Percentiles rank a stretch among this genome's conserved stretches.
Conservation (phyloP, 1,139 yeast species). For the Arxiozyma slooffiae region DNA sequence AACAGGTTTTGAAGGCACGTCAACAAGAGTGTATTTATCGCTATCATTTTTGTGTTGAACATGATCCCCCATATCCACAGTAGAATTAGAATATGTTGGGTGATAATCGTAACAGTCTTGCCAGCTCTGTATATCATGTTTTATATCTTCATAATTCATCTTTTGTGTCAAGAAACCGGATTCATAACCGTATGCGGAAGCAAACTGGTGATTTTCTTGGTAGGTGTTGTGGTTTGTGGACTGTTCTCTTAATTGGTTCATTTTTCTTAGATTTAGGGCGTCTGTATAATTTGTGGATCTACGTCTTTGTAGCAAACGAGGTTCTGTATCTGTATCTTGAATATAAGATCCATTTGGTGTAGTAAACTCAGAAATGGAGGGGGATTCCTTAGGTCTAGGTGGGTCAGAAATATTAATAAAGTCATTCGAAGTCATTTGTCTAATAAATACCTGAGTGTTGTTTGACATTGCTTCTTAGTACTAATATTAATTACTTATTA, state of each 20-base stretch:
- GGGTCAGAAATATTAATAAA: constrained; percentile 23
- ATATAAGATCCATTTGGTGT: constrained; percentile 4
- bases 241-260: not conserved
- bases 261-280: constrained; percentile 12
- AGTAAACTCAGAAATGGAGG: constrained; percentile 9
- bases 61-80: constrained; percentile 14
- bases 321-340: not conserved
- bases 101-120: constrained; percentile 2
- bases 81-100: not conserved
- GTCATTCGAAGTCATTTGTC: constrained; percentile 14
- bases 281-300: constrained; percentile 20
- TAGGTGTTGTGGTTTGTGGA: not conserved
- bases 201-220: constrained; percentile 1
- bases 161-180: not conserved
- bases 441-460: not conserved
- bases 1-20: not conserved
- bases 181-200: not conserved
- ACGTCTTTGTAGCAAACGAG: constrained; percentile 10
- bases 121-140: constrained; percentile 13
- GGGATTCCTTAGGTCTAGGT: constrained; percentile 23
- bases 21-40: not conserved
- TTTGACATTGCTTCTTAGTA: constrained; percentile 1
- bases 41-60: constrained; percentile 4
- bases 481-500: too few species aligned
- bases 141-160: constrained; percentile 14